phyloP scores from a whole-genome alignment of 371 early-diverging fungal species.

The Mucor racemosus region DNA sequence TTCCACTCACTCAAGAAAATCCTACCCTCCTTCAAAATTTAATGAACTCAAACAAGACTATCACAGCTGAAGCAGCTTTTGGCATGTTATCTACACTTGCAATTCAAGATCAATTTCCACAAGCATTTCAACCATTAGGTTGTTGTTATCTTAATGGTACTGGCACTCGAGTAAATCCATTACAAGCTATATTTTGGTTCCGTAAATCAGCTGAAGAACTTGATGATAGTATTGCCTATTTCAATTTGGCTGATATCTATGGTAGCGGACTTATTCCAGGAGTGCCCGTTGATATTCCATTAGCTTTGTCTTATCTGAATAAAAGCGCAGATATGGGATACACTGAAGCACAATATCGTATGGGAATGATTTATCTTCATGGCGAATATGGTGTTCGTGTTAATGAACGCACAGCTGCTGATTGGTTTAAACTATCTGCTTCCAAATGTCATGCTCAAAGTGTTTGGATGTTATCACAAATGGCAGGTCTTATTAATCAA shows the following conservation, averaged over 20 bases:
- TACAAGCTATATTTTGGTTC: conserved; percentile 38
- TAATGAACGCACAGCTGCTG: conserved; percentile 34
- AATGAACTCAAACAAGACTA: neutral
- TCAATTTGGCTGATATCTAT: conserved; percentile 37
- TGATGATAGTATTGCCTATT: conserved; percentile 35
- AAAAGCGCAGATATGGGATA: conserved; percentile 43
- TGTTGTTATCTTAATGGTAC: conserved; percentile 39
- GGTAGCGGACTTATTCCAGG: conserved; percentile 20
- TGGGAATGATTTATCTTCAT: conserved; percentile 31
- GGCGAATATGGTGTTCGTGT: conserved; percentile 25
- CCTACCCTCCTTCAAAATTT: conserved; percentile 13
- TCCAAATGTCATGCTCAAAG: conserved; percentile 36
- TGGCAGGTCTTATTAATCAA: conserved; percentile 37
- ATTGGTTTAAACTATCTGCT: conserved; percentile 43
- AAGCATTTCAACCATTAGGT: conserved; percentile 31
- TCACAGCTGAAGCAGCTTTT: conserved; percentile 32
- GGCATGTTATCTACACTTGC: conserved; percentile 29
- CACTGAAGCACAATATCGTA: conserved; percentile 46
- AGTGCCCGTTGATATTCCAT: conserved; percentile 17
- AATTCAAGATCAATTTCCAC: conserved; percentile 35
- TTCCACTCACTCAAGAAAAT: conserved; percentile 22
- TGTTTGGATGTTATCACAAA: conserved; percentile 43
- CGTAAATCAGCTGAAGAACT: conserved; percentile 34
- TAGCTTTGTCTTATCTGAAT: conserved; percentile 30
- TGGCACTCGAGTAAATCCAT: conserved; percentile 27